Conservation (phyloP, 2,329 filamentous ascomycete species). For the Grosmannia huntii region DNA sequence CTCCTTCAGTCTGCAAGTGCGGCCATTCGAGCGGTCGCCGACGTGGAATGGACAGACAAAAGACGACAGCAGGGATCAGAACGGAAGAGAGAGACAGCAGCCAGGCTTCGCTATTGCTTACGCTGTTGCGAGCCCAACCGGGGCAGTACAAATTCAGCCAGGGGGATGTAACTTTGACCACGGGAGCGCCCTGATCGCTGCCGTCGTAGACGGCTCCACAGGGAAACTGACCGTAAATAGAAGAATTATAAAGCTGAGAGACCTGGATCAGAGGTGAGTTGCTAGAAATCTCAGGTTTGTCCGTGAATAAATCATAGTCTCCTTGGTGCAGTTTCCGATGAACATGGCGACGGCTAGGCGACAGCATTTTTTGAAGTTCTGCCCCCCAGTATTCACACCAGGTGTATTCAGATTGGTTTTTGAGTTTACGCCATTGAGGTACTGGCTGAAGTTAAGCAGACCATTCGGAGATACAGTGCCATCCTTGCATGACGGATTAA, state of each 20-base stretch:
- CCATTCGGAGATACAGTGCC: background rate
- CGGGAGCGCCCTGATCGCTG: slow-evolving; percentile 10
- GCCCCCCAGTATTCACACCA: slow-evolving; percentile 9
- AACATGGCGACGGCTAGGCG: slow-evolving; percentile 13
- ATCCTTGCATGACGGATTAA: no score
- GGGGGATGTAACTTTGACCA: slow-evolving; percentile 12
- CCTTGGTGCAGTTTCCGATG: slow-evolving; percentile 5
- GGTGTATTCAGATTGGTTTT: background rate
- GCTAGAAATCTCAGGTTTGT: no score
- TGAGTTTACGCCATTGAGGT: no score
- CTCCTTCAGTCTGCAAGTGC: slow-evolving; percentile 10
- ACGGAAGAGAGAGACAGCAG: slow-evolving; percentile 16
- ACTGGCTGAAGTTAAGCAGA: no score
- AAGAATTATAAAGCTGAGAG: background rate
- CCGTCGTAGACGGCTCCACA: slow-evolving; percentile 14
- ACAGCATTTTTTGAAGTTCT: slow-evolving; percentile 17
- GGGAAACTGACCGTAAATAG: slow-evolving; percentile 12
- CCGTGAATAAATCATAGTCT: background rate
- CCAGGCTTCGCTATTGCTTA: slow-evolving; percentile 13
- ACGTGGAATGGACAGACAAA: slow-evolving; percentile 17
- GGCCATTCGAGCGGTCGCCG: slow-evolving; percentile 14
- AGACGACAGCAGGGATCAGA: slow-evolving; percentile 17
- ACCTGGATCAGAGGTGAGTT: no score
- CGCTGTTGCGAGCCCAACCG: slow-evolving; percentile 15
- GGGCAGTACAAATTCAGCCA: slow-evolving; percentile 14